Conservation (phyloP, 2,329 filamentous ascomycete genomes). For the Akanthomyces lecanii region DNA sequence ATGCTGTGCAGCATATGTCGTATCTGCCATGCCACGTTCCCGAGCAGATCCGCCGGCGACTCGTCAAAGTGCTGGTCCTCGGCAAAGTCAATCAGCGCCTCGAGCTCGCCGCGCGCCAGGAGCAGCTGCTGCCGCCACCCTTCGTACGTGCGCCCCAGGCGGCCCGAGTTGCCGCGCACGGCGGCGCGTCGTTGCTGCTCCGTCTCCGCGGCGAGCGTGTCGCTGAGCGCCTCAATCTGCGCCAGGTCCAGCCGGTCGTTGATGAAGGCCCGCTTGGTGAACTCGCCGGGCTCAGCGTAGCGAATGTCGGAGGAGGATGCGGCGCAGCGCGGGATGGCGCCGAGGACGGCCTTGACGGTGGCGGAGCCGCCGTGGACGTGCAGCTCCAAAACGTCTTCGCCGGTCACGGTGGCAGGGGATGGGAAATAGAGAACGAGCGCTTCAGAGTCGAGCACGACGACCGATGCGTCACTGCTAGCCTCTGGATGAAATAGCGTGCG, state of each 20-base stretch:
- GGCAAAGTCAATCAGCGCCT: conserved; percentile 93
- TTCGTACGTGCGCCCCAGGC: conserved; percentile 73
- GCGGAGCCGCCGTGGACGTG: conserved; percentile 92
- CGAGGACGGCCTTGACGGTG: conserved; percentile 79
- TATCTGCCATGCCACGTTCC: conserved; percentile 65
- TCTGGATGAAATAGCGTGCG: conserved; percentile 64
- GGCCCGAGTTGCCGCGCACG: conserved; percentile 69
- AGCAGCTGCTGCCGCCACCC: conserved; percentile 73
- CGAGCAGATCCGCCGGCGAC: conserved; percentile 66
- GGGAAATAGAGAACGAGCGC: conserved; percentile 83
- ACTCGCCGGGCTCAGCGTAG: conserved; percentile 92
- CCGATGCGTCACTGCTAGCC: conserved; percentile 7
- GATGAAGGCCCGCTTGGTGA: conserved; percentile 86
- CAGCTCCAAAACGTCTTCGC: conserved; percentile 86
- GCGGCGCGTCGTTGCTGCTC: conserved; percentile 90
- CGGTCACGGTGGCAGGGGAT: conserved; percentile 76
- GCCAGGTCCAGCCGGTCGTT: conserved; percentile 82
- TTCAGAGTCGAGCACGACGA: conserved; percentile 65
- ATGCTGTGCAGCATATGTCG: conserved; percentile 58
- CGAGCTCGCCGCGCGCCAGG: conserved; percentile 81
- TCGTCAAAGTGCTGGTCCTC: conserved; percentile 98
- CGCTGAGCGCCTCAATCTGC: conserved; percentile 68
- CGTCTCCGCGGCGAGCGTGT: conserved; percentile 66
- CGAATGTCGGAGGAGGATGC: conserved; percentile 48
- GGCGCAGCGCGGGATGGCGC: conserved; percentile 61